These are phyloP conservation scores for Malassezia cuniculi DNA, from an alignment of 1,284 basidiomycete genomes.

Conservation along the genomic window DNA sequence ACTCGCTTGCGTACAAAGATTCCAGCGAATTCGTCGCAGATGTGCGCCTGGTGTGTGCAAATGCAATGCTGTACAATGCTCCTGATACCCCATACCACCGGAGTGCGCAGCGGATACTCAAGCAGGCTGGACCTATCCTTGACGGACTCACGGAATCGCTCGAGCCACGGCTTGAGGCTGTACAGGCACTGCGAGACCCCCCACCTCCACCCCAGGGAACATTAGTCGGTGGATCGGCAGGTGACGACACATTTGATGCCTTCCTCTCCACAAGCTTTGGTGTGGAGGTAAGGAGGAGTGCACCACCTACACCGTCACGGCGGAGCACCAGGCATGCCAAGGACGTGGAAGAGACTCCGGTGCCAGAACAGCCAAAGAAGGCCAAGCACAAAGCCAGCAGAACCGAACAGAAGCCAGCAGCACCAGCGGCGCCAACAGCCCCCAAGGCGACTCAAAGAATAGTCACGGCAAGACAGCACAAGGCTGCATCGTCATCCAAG, in stretches of 20 bases:
- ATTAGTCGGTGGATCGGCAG: constrained; percentile 1
- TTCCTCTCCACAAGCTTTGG: too few species aligned
- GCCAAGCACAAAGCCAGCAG: too few species aligned
- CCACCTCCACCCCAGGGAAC: too few species aligned
- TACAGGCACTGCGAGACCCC: too few species aligned
- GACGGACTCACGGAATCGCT: too few species aligned
- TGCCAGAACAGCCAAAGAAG: constrained; percentile 14
- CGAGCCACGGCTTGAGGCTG: too few species aligned
- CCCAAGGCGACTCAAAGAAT: constrained; percentile 3
- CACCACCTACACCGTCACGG: constrained; percentile 3
- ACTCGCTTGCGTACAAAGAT: constrained; percentile 64
- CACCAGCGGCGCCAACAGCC: neutral
- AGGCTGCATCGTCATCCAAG: neutral
- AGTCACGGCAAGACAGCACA: neutral
- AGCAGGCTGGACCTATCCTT: constrained; percentile 51
- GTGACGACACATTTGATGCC: too few species aligned
- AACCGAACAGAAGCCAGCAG: neutral
- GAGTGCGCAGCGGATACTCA: constrained; percentile 59
- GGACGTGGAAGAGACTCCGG: too few species aligned
- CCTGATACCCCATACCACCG: constrained; percentile 61
- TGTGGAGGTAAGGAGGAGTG: too few species aligned
- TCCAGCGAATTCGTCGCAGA: constrained; percentile 69
- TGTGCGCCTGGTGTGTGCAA: constrained; percentile 65
- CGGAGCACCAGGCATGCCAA: neutral
- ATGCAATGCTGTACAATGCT: constrained; percentile 78